These are phyloP conservation scores for Moelleriella libera DNA, from an alignment of 2,329 filamentous ascomycete species.

Conservation along the genomic window DNA sequence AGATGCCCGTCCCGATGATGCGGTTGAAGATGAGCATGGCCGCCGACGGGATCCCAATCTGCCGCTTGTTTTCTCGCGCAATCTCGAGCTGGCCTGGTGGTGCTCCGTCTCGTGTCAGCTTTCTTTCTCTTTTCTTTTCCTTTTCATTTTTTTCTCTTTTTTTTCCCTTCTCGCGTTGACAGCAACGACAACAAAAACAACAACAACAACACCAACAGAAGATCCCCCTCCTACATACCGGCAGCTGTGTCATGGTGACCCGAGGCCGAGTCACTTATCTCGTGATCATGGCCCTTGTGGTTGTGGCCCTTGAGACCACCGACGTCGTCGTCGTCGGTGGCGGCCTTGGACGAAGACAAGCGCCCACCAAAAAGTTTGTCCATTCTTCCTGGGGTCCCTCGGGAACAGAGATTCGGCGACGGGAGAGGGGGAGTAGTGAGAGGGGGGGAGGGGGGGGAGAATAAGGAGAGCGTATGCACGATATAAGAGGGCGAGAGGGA, in stretches of 20 bases:
- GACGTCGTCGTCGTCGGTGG: neutral
- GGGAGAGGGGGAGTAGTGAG: neutral
- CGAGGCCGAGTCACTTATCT: neutral
- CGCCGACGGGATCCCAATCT: constrained; percentile 41
- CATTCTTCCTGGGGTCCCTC: neutral
- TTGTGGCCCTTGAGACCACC: too few species aligned
- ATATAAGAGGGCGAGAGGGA: too few species aligned
- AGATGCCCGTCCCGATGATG: constrained; percentile 54
- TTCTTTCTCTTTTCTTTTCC: too few species aligned
- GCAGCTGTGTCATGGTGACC: neutral
- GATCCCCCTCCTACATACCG: constrained; percentile 1
- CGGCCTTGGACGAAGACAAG: neutral
- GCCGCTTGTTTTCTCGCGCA: constrained; percentile 33
- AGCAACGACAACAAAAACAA: neutral
- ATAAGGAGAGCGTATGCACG: too few species aligned
- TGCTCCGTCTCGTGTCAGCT: too few species aligned
- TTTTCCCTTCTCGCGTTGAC: too few species aligned
- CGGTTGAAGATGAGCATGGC: constrained; percentile 49
- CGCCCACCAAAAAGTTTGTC: neutral
- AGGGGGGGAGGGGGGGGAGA: too few species aligned
- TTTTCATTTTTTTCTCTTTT: too few species aligned
- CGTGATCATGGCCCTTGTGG: too few species aligned
- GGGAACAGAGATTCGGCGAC: neutral
- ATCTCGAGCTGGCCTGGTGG: constrained; percentile 17
- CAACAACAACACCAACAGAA: neutral